Conservation (phyloP, 495 filamentous ascomycete species). For the Xylaria bambusicola region DNA sequence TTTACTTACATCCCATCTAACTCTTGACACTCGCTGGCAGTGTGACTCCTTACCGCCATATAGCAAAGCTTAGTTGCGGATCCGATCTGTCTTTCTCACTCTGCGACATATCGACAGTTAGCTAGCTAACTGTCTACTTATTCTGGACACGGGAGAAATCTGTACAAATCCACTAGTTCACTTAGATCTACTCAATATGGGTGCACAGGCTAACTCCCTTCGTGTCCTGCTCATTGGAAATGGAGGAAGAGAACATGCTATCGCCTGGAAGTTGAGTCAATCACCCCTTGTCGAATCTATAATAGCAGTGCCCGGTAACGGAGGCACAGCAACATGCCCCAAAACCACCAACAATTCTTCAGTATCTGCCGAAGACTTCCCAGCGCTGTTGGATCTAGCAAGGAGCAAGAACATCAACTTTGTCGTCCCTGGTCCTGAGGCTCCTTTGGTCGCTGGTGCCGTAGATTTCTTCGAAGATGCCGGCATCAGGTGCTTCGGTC, state of each 20-base stretch:
- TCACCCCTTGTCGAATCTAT: constrained; percentile 69
- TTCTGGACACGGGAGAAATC: too few relatives aligned
- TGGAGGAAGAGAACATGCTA: constrained; percentile 90
- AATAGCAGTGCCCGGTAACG: constrained; percentile 78
- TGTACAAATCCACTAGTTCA: not conserved
- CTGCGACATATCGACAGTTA: not conserved
- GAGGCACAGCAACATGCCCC: constrained; percentile 73
- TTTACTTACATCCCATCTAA: not conserved
- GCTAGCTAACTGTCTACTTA: too few relatives aligned
- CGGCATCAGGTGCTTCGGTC: constrained; percentile 83
- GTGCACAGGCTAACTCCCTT: constrained; percentile 34
- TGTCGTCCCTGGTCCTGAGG: constrained; percentile 89
- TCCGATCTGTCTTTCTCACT: not conserved
- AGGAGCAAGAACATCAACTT: constrained; percentile 74
- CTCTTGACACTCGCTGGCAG: not conserved
- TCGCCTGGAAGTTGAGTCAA: constrained; percentile 91
- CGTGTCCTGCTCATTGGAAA: constrained; percentile 85
- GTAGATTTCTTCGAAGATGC: constrained; percentile 78
- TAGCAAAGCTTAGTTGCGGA: not conserved
- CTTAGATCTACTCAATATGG: constrained; percentile 22
- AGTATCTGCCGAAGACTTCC: constrained; percentile 73
- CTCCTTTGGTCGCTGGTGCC: constrained; percentile 89
- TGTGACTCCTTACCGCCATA: not conserved
- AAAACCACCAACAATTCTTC: constrained; percentile 72
- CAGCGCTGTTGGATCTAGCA: constrained; percentile 73